Evolutionary conservation across 2,329 filamentous ascomycete species (phyloP).

Genomic region (Sphaerulina populicola): DNA sequence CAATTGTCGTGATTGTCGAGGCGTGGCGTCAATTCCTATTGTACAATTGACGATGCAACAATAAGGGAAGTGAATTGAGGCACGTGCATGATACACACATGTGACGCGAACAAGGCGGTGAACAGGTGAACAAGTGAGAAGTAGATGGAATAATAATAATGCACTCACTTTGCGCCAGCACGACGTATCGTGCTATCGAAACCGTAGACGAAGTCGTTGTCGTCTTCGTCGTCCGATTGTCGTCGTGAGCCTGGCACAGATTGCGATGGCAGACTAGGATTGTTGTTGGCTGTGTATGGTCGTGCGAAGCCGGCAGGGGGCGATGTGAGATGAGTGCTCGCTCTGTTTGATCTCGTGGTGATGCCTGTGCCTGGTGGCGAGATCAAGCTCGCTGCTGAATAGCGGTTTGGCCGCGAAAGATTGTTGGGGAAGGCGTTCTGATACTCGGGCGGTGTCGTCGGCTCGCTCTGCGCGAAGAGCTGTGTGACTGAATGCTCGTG

Average conservation of each 20-base stretch:
- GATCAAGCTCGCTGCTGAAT: slow-evolving; percentile 79
- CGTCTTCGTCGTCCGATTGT: slow-evolving; percentile 81
- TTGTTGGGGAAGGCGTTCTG: slow-evolving; percentile 62
- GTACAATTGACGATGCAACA: slow-evolving; percentile 8
- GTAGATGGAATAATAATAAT: slow-evolving; percentile 37
- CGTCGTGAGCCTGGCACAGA: slow-evolving; percentile 80
- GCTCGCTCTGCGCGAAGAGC: slow-evolving; percentile 69
- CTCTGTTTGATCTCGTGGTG: slow-evolving; percentile 55
- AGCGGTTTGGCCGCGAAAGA: slow-evolving; percentile 76
- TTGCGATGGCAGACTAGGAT: slow-evolving; percentile 63
- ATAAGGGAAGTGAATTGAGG: slow-evolving; percentile 2
- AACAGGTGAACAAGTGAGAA: not conserved
- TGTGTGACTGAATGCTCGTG: slow-evolving; percentile 68
- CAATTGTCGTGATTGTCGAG: slow-evolving; percentile 14
- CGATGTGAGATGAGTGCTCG: slow-evolving; percentile 71
- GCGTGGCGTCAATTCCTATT: not conserved
- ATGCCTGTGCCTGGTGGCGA: slow-evolving; percentile 59
- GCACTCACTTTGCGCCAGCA: slow-evolving; percentile 72
- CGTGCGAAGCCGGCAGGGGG: slow-evolving; percentile 55
- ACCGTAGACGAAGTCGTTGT: slow-evolving; percentile 50
- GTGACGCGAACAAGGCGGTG: slow-evolving; percentile 4
- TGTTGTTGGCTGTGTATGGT: slow-evolving; percentile 50
- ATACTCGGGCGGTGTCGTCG: slow-evolving; percentile 91
- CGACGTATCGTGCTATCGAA: slow-evolving; percentile 62
- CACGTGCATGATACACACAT: slow-evolving; percentile 4